Evolutionary conservation across 116 monocot species (phyloP), one percentile per base, ranked within the genome.

Genomic region (Cymodocea nodosa): DNA sequence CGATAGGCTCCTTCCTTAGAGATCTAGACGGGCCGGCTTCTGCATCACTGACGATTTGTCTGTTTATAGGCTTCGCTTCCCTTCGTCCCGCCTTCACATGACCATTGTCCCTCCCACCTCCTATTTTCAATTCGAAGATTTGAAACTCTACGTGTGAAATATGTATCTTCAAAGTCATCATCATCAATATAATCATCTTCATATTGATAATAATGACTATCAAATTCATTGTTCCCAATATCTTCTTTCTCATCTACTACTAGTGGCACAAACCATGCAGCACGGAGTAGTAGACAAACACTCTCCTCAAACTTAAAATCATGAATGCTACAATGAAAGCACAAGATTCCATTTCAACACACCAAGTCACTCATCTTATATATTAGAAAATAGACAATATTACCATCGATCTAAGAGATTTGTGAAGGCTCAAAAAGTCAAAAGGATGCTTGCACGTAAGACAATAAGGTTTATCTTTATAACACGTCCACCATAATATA

Each of bases 271-370:
- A 91, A 97, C 88, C 97, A 97, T 30, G 75, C n/a, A 53, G 97
- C 84, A 72, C 91, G 71, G 6, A 91, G 69, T 35, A 91, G 84
- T 10, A 91, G 91, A 72, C 87, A 91, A 5, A 97, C 88, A 68
- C 97, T 97, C 69, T 97, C 97, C 66, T 88, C 97, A 51, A 85
- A 86, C 87, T 88, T 74, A 71, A 78, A 91, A 67, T 97, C 97
- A 52, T 83, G 85, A 37, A 97, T 84, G 48, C 97, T 97, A 87
- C 65, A 76, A 53, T 6, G 3, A 56, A 15, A 35, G 57, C 4
- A 36, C 13, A 30, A 52, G 14, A 17, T 18, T 12, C 30, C 23
- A 30, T 7, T 66, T 61, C 9, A 61, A 36, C 16, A 36, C 36
- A 36, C 14, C 14, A 30, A 36, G 5, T n/a, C 16, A 15, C 4